phyloP scores from a whole-genome alignment of 331 rosid genomes.

The Quercus lobata region DNA sequence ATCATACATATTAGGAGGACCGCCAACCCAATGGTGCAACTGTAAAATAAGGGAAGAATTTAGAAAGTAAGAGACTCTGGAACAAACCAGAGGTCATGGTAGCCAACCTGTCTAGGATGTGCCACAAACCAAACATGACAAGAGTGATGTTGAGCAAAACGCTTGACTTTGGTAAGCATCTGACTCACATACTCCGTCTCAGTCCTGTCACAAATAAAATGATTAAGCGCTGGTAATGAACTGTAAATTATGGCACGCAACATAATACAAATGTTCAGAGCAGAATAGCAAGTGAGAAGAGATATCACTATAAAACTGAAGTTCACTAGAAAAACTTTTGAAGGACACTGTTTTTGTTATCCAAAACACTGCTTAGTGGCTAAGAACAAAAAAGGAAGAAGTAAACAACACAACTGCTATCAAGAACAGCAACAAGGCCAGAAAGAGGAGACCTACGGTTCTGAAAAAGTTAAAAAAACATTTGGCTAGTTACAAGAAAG shows the following conservation, averaged over 20 bases:
- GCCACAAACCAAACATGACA: slow-evolving; percentile 99
- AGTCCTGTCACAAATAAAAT: slow-evolving; percentile 49
- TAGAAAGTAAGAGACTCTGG: slow-evolving; percentile 9
- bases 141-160: slow-evolving; percentile 94
- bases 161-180: slow-evolving; percentile 87
- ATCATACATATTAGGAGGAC: slow-evolving; percentile 89
- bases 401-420: neutral
- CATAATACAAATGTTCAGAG: neutral
- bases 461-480: neutral
- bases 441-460: neutral
- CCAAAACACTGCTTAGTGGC: neutral
- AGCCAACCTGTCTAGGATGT: slow-evolving; percentile 90
- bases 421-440: neutral
- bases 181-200: slow-evolving; percentile 98
- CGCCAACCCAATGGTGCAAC: slow-evolving; percentile 84
- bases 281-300: neutral
- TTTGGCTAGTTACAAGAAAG: neutral
- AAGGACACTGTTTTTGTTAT: neutral
- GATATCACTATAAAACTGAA: neutral
- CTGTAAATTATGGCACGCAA: neutral
- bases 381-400: neutral
- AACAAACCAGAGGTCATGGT: neutral
- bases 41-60: slow-evolving; percentile 28
- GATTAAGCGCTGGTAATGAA: neutral
- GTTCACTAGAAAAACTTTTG: neutral